Percentiles rank a stretch among this genome's conserved stretches.
phyloP scores from a whole-genome alignment of 2,329 filamentous ascomycete species.

The Blumeria hordei region DNA sequence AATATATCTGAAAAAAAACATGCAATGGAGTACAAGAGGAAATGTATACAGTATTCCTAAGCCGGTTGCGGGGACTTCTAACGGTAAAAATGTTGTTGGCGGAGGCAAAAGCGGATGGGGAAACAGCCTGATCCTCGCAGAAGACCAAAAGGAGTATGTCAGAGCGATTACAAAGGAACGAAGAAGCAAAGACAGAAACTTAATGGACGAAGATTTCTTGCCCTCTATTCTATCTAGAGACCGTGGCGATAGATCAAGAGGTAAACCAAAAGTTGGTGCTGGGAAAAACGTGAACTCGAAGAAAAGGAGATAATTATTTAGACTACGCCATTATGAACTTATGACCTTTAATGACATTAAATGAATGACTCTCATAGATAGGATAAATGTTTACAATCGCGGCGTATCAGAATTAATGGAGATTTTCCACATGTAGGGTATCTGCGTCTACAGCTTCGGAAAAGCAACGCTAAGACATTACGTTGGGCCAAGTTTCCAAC shows the following conservation, averaged over 20 bases:
- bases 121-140: slow-evolving; percentile 55
- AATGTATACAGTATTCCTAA: slow-evolving; percentile 88
- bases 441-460: no score
- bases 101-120: slow-evolving; percentile 82
- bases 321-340: no score
- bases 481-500: no score
- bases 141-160: slow-evolving; percentile 88
- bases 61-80: slow-evolving; percentile 57
- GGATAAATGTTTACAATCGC: no score
- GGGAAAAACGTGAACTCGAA: slow-evolving; percentile 69
- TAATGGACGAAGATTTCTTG: slow-evolving; percentile 90
- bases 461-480: no score
- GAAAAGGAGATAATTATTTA: slow-evolving; percentile 25
- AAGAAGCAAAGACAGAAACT: slow-evolving; percentile 46
- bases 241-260: slow-evolving; percentile 45
- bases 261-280: slow-evolving; percentile 57
- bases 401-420: no score
- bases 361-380: no score
- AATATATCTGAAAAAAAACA: slow-evolving; percentile 77
- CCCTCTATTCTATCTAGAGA: slow-evolving; percentile 67
- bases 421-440: no score
- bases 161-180: slow-evolving; percentile 37
- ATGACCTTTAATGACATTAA: not conserved
- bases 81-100: slow-evolving; percentile 40
- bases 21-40: slow-evolving; percentile 85